Base-by-base conservation (phyloP, 192 early-diverging fungal species). In the Endogone sp. region DNA sequence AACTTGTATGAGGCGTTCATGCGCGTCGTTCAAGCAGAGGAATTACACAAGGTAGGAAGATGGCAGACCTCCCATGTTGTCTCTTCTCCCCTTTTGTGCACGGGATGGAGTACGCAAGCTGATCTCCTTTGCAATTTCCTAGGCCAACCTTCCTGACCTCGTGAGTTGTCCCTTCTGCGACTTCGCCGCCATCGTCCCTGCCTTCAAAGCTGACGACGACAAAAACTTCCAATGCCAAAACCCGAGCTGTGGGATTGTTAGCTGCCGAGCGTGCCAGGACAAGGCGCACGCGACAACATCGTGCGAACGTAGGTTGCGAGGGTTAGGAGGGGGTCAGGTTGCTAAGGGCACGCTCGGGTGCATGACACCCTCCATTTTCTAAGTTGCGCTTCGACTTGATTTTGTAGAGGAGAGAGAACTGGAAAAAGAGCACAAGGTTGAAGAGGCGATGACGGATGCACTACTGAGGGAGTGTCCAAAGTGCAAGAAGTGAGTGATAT, bases 381-480 rank as follows among this genome's bases (percentile, higher is more conserved):
- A n/a, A n/a, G n/a, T n/a, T n/a, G n/a, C n/a, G n/a, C 60, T 0
- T 29, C 60, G 6, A 6, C 11, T 27, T 61, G 37, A 49, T 6
- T 73, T 69, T n/a, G 64, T 62, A 9, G 78, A 83, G 65, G 83
- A 87, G 28, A 74, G 67, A 31, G 78, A 73, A 0, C 56, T 84
- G 27, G 69, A 62, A 60, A 79, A 62, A 2, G 75, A 81, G 28
- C 86, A 87, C 59, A 65, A 64, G 32, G 72, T 87, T 11, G 86
- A 85, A 28, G 86, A 87, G 64, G 71, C 79, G 22, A 84, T 86
- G 84, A 81, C 85, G 13, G 67, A 83, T 29, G 86, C 86, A 2
- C 62, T 87, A 55, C 68, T 87, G 26, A 68, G 86, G 22, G 75
- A 78, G 64, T 87, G 86, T 66, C 74, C 81, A 3, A 80, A 83